Evolutionary conservation across 2,329 filamentous ascomycete species (phyloP), one percentile per base, ranked within the genome.

Genomic region (Epichloe bromicola): DNA sequence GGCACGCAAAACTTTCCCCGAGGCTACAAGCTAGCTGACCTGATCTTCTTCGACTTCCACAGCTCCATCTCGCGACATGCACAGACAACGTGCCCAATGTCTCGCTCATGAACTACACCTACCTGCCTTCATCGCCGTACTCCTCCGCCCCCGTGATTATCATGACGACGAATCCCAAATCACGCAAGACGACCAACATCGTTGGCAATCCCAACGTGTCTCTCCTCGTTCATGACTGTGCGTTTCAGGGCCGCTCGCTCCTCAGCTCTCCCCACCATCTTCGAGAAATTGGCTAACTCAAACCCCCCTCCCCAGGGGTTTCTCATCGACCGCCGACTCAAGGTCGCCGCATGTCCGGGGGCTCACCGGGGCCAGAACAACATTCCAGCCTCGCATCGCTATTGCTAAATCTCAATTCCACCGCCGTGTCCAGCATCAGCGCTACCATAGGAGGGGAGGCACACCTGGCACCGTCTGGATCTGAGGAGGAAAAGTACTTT

Each of bases 81-180:
- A 82, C 82, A 59, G 76, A 85, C 58, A 85, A 93, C 62, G 75
- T 82, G 56, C 93, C 93, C 10, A 88, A 97, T 66, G 88, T 97
- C 58, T 94, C 89, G 38, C 81, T 98, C 57, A 98, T 98, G 93
- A 96, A 95, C 74, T 97, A 97, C 74, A 97, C 93, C 63, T 97
- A 96, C 70, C 85, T 98, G 20, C 85, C 89, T 39, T 82, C 77
- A 5, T 87, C 86, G 15, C 83, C 82, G 39, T 85, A 82, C 67
- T 77, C 79, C 39, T 63, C 76, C 48, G 69, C 72, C n/a, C 84
- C 88, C n/a, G 85, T 89, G 56, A 94, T 97, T 63, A 85, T 97
- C 74, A 90, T 91, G 86, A 97, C 93, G 51, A 94, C 86, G 44
- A 88, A 88, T 59, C 81, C 83, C 1, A 79, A 81, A 51, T 88